Percentiles rank a stretch among this genome's conserved stretches.
Evolutionary conservation across 306 rosid species (phyloP).

Genomic region (Abrus precatorius): DNA sequence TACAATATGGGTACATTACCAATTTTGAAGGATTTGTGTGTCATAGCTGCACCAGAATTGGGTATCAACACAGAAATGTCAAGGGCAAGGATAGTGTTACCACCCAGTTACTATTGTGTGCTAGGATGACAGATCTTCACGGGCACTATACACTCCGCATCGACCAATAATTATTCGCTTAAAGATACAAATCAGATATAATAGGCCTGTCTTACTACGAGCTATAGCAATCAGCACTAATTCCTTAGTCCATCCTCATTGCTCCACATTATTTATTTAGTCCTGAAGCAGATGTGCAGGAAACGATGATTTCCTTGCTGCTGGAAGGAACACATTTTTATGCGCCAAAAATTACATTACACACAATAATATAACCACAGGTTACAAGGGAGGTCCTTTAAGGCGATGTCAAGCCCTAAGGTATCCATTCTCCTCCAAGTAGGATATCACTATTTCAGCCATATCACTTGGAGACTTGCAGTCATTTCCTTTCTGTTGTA

Average conservation of each 20-base stretch:
- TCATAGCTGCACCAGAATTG: neutral
- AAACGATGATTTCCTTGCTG: conserved; percentile 78
- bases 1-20: too few species aligned
- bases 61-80: conserved; percentile 10
- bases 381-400: conserved; percentile 38
- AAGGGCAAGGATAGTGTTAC: neutral
- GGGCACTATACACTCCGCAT: neutral
- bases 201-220: conserved; percentile 29
- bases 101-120: neutral
- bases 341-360: conserved; percentile 40
- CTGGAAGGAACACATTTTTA: conserved; percentile 43
- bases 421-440: conserved; percentile 80
- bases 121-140: conserved; percentile 13
- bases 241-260: conserved; percentile 38
- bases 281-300: conserved; percentile 54
- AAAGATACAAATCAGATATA: conserved; percentile 34
- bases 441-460: conserved; percentile 77
- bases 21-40: too few species aligned
- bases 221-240: conserved; percentile 36
- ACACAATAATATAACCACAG: conserved; percentile 33
- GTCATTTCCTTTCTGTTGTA: conserved; percentile 70
- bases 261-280: conserved; percentile 51
- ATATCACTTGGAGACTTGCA: conserved; percentile 63
- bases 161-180: conserved; percentile 13
- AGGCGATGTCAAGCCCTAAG: conserved; percentile 63